phyloP scores from a whole-genome alignment of 768 basidiomycete genomes.

The Tylopilus plumbeoviolaceoides region DNA sequence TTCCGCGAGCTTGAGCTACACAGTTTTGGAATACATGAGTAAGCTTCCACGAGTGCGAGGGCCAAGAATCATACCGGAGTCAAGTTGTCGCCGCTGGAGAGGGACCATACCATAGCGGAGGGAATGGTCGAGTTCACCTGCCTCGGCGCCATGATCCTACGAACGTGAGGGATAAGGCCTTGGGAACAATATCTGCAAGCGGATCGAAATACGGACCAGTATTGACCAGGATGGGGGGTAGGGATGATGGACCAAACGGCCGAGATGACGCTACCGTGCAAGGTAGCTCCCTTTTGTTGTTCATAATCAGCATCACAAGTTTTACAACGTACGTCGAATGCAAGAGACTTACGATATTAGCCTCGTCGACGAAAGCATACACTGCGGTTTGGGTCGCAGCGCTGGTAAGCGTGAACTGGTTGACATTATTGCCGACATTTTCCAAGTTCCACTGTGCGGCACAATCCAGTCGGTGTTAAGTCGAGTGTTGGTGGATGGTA shows the following conservation, averaged over 20 bases:
- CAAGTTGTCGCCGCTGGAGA: background rate
- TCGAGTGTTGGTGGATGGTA: background rate
- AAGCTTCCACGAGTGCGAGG: background rate
- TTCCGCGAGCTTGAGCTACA: background rate
- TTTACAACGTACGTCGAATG: background rate
- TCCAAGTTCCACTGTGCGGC: background rate
- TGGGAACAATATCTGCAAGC: background rate
- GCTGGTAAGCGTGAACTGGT: background rate
- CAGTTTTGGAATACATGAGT: background rate
- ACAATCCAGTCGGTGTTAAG: background rate
- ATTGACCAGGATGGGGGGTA: background rate
- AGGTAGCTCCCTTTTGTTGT: background rate
- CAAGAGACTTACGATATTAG: background rate
- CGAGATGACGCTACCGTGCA: background rate
- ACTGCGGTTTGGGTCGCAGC: background rate
- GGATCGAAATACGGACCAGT: background rate
- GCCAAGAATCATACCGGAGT: too few relatives aligned
- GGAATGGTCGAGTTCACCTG: background rate
- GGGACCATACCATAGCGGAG: background rate
- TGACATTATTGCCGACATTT: background rate
- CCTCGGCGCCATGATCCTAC: background rate
- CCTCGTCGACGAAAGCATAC: background rate
- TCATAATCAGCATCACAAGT: background rate
- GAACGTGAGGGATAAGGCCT: background rate
- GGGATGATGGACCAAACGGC: background rate